Conservation (phyloP, 2,329 filamentous ascomycete species). For the Septoria linicola region DNA sequence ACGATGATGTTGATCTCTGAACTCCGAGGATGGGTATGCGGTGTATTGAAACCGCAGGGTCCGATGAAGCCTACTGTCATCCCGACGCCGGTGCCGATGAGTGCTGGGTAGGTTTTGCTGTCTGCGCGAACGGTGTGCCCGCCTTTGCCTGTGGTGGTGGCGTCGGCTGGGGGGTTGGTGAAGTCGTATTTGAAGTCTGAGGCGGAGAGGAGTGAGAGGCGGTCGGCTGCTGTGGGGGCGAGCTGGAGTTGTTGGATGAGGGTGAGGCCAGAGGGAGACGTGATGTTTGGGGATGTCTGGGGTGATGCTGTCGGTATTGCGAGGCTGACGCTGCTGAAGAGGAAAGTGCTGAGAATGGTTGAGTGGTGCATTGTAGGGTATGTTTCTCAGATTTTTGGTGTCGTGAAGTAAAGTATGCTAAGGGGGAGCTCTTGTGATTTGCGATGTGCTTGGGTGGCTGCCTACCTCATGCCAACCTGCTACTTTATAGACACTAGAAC, state of each 20-base stretch:
- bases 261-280: slow-evolving; percentile 5
- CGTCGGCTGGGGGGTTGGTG: slow-evolving; percentile 17
- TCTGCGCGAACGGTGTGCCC: slow-evolving; percentile 55
- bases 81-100: slow-evolving; percentile 53
- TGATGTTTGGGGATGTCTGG: slow-evolving; percentile 15
- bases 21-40: slow-evolving; percentile 56
- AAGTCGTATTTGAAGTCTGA: slow-evolving; percentile 48
- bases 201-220: slow-evolving; percentile 40
- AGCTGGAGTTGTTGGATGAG: slow-evolving; percentile 20
- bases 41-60: slow-evolving; percentile 57
- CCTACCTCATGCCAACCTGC: no score
- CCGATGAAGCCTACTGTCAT: slow-evolving; percentile 47
- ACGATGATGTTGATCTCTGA: slow-evolving; percentile 56
- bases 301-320: slow-evolving; percentile 3
- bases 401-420: no score
- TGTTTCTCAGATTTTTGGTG: no score
- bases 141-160: slow-evolving; percentile 44
- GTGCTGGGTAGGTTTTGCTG: slow-evolving; percentile 58
- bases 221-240: slow-evolving; percentile 41
- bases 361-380: neutral
- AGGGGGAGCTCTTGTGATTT: no score
- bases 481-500: no score
- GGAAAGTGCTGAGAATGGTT: neutral
- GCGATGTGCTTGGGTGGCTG: no score
- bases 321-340: slow-evolving; percentile 1